A percentile compares a stretch with the other conserved stretches of the same genome.
These are phyloP conservation scores for Colletotrichum chrysophilum DNA, from an alignment of 2,329 filamentous ascomycete genomes.

Conservation along the genomic window DNA sequence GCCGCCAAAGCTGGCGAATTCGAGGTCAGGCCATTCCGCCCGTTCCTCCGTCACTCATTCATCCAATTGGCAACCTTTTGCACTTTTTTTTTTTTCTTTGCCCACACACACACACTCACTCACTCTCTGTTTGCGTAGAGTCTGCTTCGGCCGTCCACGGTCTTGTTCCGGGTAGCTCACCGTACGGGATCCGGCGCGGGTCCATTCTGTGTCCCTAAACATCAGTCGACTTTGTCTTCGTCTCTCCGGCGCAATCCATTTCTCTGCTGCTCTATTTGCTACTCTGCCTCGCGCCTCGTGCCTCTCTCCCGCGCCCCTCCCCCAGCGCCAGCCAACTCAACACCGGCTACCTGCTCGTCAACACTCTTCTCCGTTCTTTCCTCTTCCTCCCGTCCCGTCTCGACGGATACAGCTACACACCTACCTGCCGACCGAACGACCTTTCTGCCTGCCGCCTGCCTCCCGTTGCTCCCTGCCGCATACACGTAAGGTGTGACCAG, in stretches of 20 bases:
- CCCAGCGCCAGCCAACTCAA: not conserved
- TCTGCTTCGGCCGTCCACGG: conserved; percentile 3
- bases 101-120: not conserved
- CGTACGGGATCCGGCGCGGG: conserved; percentile 14
- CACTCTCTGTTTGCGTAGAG: not conserved
- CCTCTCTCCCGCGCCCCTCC: not conserved
- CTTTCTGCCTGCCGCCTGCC: not conserved
- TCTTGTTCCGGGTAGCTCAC: conserved; percentile 11
- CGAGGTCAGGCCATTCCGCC: conserved; percentile 23
- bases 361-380: not conserved
- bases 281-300: not conserved
- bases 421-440: not conserved
- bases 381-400: not conserved
- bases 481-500: conserved; percentile 18
- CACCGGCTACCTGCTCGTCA: not conserved
- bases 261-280: not conserved
- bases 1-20: conserved; percentile 21
- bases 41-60: conserved; percentile 6
- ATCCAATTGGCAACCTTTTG: conserved; percentile 3
- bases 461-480: not conserved
- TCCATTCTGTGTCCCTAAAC: not conserved
- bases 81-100: not conserved
- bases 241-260: not conserved
- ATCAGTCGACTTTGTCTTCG: conserved; percentile 9
- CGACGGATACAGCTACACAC: not conserved